Conservation (phyloP, 2,329 filamentous ascomycete species). For the Dactylellina sp. region DNA sequence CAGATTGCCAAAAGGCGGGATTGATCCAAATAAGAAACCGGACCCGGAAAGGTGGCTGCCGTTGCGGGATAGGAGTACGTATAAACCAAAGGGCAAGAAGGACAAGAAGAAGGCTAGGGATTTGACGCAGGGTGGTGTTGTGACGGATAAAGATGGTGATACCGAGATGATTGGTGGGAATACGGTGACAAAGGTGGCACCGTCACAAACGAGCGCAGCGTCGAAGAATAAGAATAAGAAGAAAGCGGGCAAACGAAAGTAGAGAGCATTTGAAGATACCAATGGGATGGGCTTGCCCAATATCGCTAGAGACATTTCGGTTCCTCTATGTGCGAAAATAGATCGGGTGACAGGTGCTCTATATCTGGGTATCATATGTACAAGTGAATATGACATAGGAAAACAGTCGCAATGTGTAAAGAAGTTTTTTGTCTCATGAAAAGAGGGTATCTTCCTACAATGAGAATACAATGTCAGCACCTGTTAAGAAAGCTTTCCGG, state of each 20-base stretch:
- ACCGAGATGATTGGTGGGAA: slow-evolving; percentile 57
- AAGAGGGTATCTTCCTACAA: slow-evolving; percentile 61
- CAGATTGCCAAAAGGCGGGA: slow-evolving; percentile 74
- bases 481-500: background rate
- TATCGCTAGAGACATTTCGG: no score
- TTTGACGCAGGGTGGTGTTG: slow-evolving; percentile 85
- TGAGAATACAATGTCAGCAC: slow-evolving; percentile 5
- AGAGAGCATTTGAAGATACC: background rate
- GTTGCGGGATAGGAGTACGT: slow-evolving; percentile 86
- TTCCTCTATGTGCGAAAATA: no score
- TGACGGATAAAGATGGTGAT: slow-evolving; percentile 69
- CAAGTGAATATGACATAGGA: slow-evolving; percentile 10
- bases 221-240: slow-evolving; percentile 52
- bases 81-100: slow-evolving; percentile 91
- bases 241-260: slow-evolving; percentile 53
- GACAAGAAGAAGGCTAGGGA: slow-evolving; percentile 84
- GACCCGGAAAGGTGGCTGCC: slow-evolving; percentile 96
- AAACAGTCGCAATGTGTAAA: slow-evolving; percentile 12
- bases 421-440: slow-evolving; percentile 39
- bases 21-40: slow-evolving; percentile 78
- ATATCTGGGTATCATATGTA: slow-evolving; percentile 57
- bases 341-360: slow-evolving; percentile 35
- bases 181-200: slow-evolving; percentile 46
- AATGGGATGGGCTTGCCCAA: no score
- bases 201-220: slow-evolving; percentile 17